A percentile compares a stretch with the other conserved stretches of the same genome.
Conservation (phyloP, 2,329 filamentous ascomycete species). For the Phoma sp. region DNA sequence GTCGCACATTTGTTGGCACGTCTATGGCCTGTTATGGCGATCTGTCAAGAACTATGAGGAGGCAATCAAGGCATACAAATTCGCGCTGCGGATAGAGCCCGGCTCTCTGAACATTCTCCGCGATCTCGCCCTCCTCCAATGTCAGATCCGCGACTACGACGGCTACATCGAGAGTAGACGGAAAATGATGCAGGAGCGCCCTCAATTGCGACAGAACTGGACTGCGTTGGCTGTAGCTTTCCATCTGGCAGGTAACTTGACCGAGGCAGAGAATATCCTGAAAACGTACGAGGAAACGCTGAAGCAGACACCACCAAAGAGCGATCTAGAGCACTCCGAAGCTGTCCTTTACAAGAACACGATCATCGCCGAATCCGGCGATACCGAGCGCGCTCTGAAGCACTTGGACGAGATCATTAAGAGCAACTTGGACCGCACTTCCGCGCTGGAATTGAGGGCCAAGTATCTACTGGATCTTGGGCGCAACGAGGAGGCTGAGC, state of each 20-base stretch:
- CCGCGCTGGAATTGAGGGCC: conserved; percentile 84
- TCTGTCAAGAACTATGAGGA: conserved; percentile 98
- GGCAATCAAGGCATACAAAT: conserved; percentile 98
- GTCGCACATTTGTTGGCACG: conserved; percentile 99
- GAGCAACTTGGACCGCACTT: conserved; percentile 80
- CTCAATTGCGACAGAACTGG: conserved; percentile 90
- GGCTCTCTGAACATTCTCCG: conserved; percentile 92
- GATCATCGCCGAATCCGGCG: conserved; percentile 89
- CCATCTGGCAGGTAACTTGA: conserved; percentile 85
- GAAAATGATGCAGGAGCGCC: conserved; percentile 84
- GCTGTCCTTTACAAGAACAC: conserved; percentile 93
- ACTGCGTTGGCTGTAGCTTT: conserved; percentile 94
- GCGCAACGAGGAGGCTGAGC: conserved; percentile 78
- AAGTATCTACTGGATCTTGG: conserved; percentile 82
- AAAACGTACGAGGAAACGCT: conserved; percentile 93
- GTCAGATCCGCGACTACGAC: conserved; percentile 95
- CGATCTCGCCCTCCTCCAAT: conserved; percentile 89
- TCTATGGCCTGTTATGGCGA: conserved; percentile 93
- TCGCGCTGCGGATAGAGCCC: conserved; percentile 91
- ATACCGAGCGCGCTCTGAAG: conserved; percentile 81
- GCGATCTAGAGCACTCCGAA: conserved; percentile 92
- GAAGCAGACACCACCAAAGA: conserved; percentile 77
- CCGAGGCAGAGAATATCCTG: conserved; percentile 88
- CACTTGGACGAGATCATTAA: conserved; percentile 82
- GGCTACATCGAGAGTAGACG: conserved; percentile 91